Evolutionary conservation across 2,329 filamentous ascomycete genomes (phyloP).

Genomic region (Talaromyces atroroseus): DNA sequence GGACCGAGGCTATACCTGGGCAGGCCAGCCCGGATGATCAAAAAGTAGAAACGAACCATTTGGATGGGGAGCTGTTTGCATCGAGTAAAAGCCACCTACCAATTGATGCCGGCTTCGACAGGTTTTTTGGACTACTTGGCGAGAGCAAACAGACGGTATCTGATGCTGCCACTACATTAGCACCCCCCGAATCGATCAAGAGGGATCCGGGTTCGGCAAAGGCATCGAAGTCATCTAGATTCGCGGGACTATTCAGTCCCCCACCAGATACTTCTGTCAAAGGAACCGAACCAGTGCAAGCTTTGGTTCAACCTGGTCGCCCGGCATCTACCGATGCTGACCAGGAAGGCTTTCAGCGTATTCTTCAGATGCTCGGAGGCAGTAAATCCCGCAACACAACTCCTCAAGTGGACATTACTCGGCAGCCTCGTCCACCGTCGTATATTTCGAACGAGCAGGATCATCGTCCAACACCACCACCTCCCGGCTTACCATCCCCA

Average conservation of each 20-base stretch:
- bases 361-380: conserved; percentile 73
- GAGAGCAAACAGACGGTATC: conserved; percentile 40
- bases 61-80: conserved; percentile 48
- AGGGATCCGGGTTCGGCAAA: conserved; percentile 45
- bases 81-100: conserved; percentile 57
- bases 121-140: conserved; percentile 64
- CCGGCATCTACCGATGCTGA: conserved; percentile 56
- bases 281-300: conserved; percentile 22
- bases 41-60: conserved; percentile 35
- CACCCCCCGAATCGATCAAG: conserved; percentile 34
- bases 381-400: conserved; percentile 42
- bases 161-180: conserved; percentile 35
- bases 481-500: conserved; percentile 26
- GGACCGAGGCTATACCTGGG: conserved; percentile 35
- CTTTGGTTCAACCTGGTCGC: conserved; percentile 26
- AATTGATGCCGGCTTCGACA: conserved; percentile 64
- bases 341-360: conserved; percentile 76
- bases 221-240: conserved; percentile 68
- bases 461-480: conserved; percentile 19
- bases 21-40: conserved; percentile 18
- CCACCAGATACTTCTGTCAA: conserved; percentile 50
- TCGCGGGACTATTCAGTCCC: conserved; percentile 72
- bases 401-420: conserved; percentile 36
- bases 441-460: conserved; percentile 27
- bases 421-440: conserved; percentile 26